These are phyloP conservation scores for Colletotrichum eremochloae DNA, from an alignment of 2,329 filamentous ascomycete genomes.

Conservation along the genomic window DNA sequence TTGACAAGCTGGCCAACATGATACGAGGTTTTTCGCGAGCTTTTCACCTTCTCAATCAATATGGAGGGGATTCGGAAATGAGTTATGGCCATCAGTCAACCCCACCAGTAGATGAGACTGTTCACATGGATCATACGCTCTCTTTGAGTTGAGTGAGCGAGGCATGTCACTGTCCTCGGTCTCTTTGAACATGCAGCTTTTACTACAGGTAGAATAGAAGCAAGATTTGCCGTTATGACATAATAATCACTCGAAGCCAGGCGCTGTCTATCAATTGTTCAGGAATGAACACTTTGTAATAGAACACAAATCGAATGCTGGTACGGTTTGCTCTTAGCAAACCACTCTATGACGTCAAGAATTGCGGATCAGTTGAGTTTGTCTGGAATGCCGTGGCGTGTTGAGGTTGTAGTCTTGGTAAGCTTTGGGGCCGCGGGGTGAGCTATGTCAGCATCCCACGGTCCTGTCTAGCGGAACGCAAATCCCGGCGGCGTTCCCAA, in stretches of 20 bases:
- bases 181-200: too few species aligned
- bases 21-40: too few species aligned
- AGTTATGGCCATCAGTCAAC: too few species aligned
- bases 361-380: not conserved
- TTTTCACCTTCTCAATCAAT: too few species aligned
- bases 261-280: not conserved
- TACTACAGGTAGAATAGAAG: too few species aligned
- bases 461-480: conserved; percentile 19
- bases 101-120: too few species aligned
- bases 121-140: too few species aligned
- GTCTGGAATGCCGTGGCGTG: not conserved
- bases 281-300: not conserved
- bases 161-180: too few species aligned
- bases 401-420: not conserved
- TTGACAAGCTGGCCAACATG: too few species aligned
- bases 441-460: not conserved
- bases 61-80: too few species aligned
- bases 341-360: not conserved
- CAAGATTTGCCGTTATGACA: too few species aligned
- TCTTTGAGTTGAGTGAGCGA: too few species aligned
- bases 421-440: not conserved
- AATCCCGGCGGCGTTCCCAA: conserved; percentile 7
- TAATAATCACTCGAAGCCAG: not conserved
- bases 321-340: not conserved
- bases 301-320: not conserved